Evolutionary conservation across 345 rosid genomes (phyloP), one percentile per base, ranked within the genome.

Genomic region (Moricandia moricandioides): DNA sequence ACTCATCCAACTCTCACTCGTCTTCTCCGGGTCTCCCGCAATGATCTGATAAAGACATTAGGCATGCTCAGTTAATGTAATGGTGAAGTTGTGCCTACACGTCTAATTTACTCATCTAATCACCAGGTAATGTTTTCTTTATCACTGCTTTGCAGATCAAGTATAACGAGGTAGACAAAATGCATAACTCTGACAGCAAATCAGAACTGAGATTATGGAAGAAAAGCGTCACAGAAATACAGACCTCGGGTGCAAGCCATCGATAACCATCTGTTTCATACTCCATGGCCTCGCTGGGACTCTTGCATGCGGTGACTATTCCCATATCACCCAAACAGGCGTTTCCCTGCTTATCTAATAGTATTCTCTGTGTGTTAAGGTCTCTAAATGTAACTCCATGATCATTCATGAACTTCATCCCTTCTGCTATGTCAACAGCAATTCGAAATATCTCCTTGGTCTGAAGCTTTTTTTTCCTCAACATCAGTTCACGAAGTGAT

Each of bases 181-280:
- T 8, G 31, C 11, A 49, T 24, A 17, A 57, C 18, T 16, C 37
- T 31, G 37, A 57, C 47, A 39, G 17, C 11, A 47, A 52, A 67
- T 33, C 29, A 62, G 37, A 69, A 55, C 70, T 61, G 39, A 8
- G 56, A 39, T 37, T 34, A 52, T 51, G 62, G 6, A 54, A 21
- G 60, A 72, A 74, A 27, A 65, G 67, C 27, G 4, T 27, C 69
- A 70, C 10, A 81, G 69, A 64, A 62, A 65, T 47, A 84, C 89
- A 37, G 67, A 90, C 99, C 99, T 95, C 99, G 1, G 96, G 99
- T 80, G 97, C 97, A 74, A 92, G 90, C 99, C 99, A 92, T 11
- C 97, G 88, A 76, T 95, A 95, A 62, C 99, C 99, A 84, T 95
- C 99, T 7, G 97, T 95, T 85, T 95, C 99, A 65, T 95, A 95